Base-by-base conservation (phyloP, 768 basidiomycete species). In the Baorangia bicolor region DNA sequence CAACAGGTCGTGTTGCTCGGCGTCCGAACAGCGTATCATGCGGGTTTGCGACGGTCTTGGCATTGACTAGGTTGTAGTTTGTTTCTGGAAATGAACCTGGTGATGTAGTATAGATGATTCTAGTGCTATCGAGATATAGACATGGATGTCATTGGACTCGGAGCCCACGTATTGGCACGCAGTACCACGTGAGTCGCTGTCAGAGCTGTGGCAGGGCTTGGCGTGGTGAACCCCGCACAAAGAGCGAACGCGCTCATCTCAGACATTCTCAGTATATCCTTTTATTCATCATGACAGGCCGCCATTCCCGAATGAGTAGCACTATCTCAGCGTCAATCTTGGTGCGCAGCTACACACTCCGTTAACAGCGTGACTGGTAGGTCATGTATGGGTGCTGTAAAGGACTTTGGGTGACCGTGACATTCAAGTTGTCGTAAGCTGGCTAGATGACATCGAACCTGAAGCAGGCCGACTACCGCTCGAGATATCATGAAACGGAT, bases 271-370 rank as follows among this genome's bases (percentile, higher is more conserved):
- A 9, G 31, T 37, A 39, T 40, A 49, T 43, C 30, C 33, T 49
- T 48, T 53, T 52, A 23, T 18, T 49, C 45, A 45, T 48, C 50
- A n/a, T 23, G 33, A 30, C 43, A 35, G 46, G 40, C 28, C 13
- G 20, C 31, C 20, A 41, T 57, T 38, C 35, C 51, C 47, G 20
- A 49, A 44, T 16, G 16, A 9, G 49, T 33, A 21, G 8, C 30
- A 14, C 20, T 18, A 64, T 67, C 65, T 52, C 51, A 49, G 59
- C 49, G 55, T 56, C 53, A 59, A 56, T 68, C 62, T 58, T 21
- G 45, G 18, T 45, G 38, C n/a, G 50, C 44, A 54, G 46, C 38
- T 13, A 38, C 9, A 42, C 12, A 13, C 35, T 49, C 47, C 51
- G 43, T 51, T 50, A 44, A 37, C 35, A 50, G 43, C 51, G 37